Conservation (phyloP, 345 rosid species). For the Salix brachista region DNA sequence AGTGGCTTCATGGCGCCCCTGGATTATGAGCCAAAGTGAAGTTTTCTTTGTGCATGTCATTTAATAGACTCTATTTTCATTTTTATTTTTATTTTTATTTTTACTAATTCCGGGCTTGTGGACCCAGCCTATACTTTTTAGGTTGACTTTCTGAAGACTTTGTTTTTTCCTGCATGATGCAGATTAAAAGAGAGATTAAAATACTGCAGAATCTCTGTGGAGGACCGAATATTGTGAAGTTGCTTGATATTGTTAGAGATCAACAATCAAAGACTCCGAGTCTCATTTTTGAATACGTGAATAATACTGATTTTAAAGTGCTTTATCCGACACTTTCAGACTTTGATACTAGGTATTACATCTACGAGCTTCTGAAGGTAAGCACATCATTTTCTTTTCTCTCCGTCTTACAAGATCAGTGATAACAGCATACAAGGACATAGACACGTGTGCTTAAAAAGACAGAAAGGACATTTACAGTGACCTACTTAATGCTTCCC, state of each 20-base stretch:
- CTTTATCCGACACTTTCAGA: conserved; percentile 88
- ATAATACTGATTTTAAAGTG: conserved; percentile 90
- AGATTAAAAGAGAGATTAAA: conserved; percentile 98
- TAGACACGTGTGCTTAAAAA: not conserved
- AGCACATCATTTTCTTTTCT: conserved; percentile 12
- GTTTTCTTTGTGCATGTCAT: not conserved
- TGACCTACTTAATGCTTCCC: not conserved
- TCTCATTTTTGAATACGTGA: conserved; percentile 86
- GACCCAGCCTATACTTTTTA: not conserved
- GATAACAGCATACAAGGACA: not conserved
- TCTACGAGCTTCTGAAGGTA: conserved; percentile 84
- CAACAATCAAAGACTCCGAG: conserved; percentile 95
- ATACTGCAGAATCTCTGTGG: conserved; percentile 96
- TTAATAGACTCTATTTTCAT: not conserved
- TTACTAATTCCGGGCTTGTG: not conserved
- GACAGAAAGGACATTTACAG: not conserved
- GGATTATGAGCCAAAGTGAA: not conserved
- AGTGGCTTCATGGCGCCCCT: not conserved
- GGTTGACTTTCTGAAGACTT: not conserved
- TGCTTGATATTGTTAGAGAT: conserved; percentile 96
- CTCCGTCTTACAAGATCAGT: not conserved
- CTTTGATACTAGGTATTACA: conserved; percentile 81
- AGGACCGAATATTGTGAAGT: conserved; percentile 86
- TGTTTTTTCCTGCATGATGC: conserved; percentile 19
- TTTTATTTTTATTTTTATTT: not conserved